Base-by-base conservation (phyloP, 2,329 filamentous ascomycete genomes). In the Cytospora piceicola region DNA sequence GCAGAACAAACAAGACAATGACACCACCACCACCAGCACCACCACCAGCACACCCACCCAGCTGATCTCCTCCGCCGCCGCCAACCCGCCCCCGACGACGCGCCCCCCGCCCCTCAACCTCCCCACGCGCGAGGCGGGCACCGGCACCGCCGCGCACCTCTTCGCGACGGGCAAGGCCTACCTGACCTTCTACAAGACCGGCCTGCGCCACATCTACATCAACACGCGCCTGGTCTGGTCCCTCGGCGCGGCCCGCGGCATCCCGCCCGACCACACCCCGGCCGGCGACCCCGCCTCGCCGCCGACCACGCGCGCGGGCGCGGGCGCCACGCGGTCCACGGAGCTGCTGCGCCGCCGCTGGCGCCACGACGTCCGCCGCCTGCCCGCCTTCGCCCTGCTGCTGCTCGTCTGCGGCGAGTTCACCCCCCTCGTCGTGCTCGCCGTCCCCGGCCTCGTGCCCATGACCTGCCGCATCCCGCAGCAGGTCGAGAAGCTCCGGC, bases 351-450 rank as follows among this genome's bases (percentile, higher is more conserved):
- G 90, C 59, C 80, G 80, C 67, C 86, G 94, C 66, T 89, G 88
- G 52, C 80, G 82, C 52, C 85, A 90, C 72, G 95, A 98, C 75
- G 78, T 92, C 55, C 79, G 86, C n/a, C 88, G 93, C 29, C 81
- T 97, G 61, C 92, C 94, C 0, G 76, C 91, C 1, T 97, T 99
- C 75, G 88, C 81, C 0, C 68, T 96, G 3, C 79, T 97, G 58
- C 82, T 97, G 8, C 72, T 94, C 0, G 69, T 96, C 20, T 92
- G 91, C 74, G 94, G 93, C 30, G 94, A 98, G 77, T 90, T 96
- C 78, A 92, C 94, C 1, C 93, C 94, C 0, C 74, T 98, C 7
- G 78, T 96, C 7, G 90, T 96, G 1, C 80, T 93, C 8, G 85
- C 88, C 36, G 79, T 96, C 30, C 88, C 88, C 24, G 80, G 80